Evolutionary conservation across 495 filamentous ascomycete species (phyloP).

Genomic region (Zalerion maritima): DNA sequence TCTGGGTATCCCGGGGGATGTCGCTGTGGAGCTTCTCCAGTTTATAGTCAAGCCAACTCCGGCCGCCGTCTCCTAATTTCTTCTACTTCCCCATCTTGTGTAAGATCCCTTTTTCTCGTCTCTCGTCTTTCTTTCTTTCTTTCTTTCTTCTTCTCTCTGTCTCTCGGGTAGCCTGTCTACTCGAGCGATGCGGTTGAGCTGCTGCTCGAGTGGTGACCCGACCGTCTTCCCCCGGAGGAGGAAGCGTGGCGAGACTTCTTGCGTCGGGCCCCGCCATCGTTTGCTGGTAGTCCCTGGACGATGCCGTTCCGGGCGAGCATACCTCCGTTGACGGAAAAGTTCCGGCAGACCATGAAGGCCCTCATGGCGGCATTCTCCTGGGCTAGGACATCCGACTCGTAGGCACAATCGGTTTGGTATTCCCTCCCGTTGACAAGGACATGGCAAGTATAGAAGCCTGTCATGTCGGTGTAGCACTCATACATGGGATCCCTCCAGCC

Average conservation of each 20-base stretch:
- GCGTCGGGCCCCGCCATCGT: slow-evolving; percentile 33
- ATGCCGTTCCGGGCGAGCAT: slow-evolving; percentile 73
- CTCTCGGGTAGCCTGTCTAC: slow-evolving; percentile 14
- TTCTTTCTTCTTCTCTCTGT: slow-evolving; percentile 3
- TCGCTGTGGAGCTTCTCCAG: no score
- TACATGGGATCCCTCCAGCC: slow-evolving; percentile 90
- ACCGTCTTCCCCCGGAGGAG: slow-evolving; percentile 19
- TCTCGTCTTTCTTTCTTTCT: slow-evolving; percentile 7
- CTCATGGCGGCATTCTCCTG: slow-evolving; percentile 93
- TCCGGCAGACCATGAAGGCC: slow-evolving; percentile 94
- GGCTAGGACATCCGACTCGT: slow-evolving; percentile 65
- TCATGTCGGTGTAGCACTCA: slow-evolving; percentile 56
- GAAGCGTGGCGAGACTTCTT: slow-evolving; percentile 31
- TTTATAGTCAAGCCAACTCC: no score
- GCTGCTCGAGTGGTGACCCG: slow-evolving; percentile 33
- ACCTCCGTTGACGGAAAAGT: slow-evolving; percentile 96
- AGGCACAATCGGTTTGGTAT: slow-evolving; percentile 82
- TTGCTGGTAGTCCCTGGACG: slow-evolving; percentile 71
- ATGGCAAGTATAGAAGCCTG: slow-evolving; percentile 76
- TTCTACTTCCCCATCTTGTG: slow-evolving; percentile 8
- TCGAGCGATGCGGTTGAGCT: slow-evolving; percentile 42
- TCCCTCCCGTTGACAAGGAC: slow-evolving; percentile 94
- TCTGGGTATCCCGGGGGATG: no score
- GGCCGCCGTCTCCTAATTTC: slow-evolving; percentile 10
- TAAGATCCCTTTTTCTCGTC: slow-evolving; percentile 7